These are phyloP conservation scores for Trypanosoma conorhini DNA, from an alignment of 208 protist genomes.

Conservation along the genomic window DNA sequence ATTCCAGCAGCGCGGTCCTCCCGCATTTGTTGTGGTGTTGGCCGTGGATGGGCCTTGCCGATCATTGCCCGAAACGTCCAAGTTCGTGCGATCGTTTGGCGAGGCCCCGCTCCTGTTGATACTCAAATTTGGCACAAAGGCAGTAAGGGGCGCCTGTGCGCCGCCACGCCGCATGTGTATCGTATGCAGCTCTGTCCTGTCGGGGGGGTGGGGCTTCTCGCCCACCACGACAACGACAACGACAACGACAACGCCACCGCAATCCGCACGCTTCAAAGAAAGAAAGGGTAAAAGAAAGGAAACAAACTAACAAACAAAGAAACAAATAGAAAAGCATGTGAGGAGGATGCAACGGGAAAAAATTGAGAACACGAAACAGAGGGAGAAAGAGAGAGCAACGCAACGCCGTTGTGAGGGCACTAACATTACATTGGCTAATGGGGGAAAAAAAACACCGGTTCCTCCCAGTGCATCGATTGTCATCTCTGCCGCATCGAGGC, in stretches of 20 bases:
- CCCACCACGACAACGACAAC: not conserved
- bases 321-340: not conserved
- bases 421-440: not conserved
- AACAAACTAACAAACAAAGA: not conserved
- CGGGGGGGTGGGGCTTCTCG: not conserved
- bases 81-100: not conserved
- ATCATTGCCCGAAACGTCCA: not conserved
- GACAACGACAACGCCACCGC: not conserved
- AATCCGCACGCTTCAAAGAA: not conserved
- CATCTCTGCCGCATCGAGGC: not conserved
- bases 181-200: not conserved
- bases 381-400: slow-evolving; percentile 17
- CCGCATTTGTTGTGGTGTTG: not conserved
- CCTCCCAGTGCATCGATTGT: not conserved
- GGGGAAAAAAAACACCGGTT: not conserved
- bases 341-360: not conserved
- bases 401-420: not conserved
- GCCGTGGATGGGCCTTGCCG: not conserved
- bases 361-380: slow-evolving; percentile 6
- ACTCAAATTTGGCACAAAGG: slow-evolving; percentile 25
- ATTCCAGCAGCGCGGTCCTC: not conserved
- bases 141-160: not conserved
- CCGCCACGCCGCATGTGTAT: slow-evolving; percentile 7
- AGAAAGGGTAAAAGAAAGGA: not conserved
- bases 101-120: slow-evolving; percentile 20